Conservation (phyloP, 2,329 filamentous ascomycete species). For the Colletotrichum chlorophyti region DNA sequence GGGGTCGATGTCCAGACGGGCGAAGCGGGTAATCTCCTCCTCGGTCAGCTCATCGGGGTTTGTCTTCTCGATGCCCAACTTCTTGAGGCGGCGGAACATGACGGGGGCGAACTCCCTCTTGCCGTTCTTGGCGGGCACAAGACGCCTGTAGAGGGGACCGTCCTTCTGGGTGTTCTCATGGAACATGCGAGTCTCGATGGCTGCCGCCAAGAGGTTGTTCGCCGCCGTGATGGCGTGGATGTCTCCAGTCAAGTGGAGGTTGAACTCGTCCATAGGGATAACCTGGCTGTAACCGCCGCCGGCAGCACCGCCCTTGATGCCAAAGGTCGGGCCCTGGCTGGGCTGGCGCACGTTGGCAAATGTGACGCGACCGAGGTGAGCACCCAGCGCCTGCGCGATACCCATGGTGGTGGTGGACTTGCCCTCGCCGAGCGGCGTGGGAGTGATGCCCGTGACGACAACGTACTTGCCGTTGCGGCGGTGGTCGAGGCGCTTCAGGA, state of each 20-base stretch:
- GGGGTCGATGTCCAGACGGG: constrained; percentile 94
- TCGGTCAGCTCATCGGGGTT: constrained; percentile 88
- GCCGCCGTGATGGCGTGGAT: constrained; percentile 97
- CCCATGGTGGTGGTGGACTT: constrained; percentile 99
- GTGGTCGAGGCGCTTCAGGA: constrained; percentile 85
- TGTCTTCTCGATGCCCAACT: constrained; percentile 95
- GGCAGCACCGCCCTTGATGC: constrained; percentile 97
- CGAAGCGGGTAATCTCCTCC: constrained; percentile 87
- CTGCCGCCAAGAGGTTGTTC: constrained; percentile 95
- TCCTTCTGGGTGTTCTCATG: constrained; percentile 97
- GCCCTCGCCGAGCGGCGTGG: constrained; percentile 94
- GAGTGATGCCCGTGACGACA: constrained; percentile 93
- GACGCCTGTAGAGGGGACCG: constrained; percentile 81
- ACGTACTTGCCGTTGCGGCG: constrained; percentile 90
- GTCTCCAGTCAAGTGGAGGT: constrained; percentile 95
- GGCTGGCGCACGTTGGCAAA: constrained; percentile 98
- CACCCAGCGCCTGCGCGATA: constrained; percentile 89
- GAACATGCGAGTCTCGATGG: constrained; percentile 98
- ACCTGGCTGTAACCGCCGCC: constrained; percentile 98
- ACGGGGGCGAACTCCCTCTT: constrained; percentile 85
- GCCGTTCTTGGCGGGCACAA: constrained; percentile 90
- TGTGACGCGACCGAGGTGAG: constrained; percentile 83
- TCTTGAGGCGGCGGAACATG: constrained; percentile 93
- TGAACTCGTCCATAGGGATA: constrained; percentile 99
- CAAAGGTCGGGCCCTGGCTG: constrained; percentile 96